These are phyloP conservation scores for Linderniella brevidens DNA, from an alignment of 257 asterid genomes.

Conservation along the genomic window DNA sequence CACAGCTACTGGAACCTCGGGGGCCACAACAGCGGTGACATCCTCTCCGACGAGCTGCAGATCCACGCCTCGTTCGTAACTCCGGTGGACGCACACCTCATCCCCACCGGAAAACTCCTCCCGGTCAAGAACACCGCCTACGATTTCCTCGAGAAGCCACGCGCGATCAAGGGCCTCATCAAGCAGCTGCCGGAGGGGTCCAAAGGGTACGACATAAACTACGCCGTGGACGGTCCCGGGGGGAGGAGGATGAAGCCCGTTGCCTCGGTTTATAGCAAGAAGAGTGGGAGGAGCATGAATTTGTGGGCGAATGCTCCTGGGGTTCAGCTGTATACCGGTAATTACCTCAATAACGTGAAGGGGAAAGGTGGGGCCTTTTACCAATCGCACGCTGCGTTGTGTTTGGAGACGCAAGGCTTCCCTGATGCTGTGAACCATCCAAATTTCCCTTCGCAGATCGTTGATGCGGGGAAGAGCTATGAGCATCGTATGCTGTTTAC, in stretches of 20 bases:
- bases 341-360: constrained; percentile 16
- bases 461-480: constrained; percentile 32
- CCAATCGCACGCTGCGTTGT: constrained; percentile 36
- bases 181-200: constrained; percentile 25
- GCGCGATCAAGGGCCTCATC: constrained; percentile 29
- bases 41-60: constrained; percentile 46
- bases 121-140: constrained; percentile 46
- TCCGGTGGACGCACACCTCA: constrained; percentile 26
- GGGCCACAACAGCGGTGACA: constrained; percentile 49
- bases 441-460: constrained; percentile 45
- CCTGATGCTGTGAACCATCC: constrained; percentile 80
- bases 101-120: constrained; percentile 43
- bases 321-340: constrained; percentile 53
- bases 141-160: constrained; percentile 31
- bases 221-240: constrained; percentile 29
- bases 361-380: constrained; percentile 57
- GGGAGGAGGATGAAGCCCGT: constrained; percentile 21
- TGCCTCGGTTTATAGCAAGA: constrained; percentile 28
- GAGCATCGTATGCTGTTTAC: constrained; percentile 28
- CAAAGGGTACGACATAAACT: constrained; percentile 58
- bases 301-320: constrained; percentile 40
- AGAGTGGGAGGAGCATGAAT: constrained; percentile 53
- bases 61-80: constrained; percentile 52
- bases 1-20: constrained; percentile 79
- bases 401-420: constrained; percentile 89